Percentiles rank a stretch among this genome's conserved stretches.
Conservation (phyloP, 192 early-diverging fungal genomes). For the Phlyctochytrium planicorne region DNA sequence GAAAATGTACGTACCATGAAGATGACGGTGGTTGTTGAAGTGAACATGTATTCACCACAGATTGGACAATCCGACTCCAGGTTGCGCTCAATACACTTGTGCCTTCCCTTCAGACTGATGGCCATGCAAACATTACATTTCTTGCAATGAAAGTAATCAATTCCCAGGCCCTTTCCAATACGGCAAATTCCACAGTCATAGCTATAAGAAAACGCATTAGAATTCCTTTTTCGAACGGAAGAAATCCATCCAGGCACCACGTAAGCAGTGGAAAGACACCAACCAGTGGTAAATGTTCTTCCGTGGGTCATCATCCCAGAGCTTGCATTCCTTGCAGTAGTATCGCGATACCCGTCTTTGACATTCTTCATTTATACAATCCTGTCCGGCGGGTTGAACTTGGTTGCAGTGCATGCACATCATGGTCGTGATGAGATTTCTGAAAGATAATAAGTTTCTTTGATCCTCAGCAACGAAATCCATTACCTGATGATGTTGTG, state of each 20-base stretch:
- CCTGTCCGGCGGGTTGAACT: slow-evolving; percentile 78
- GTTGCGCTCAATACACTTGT: slow-evolving; percentile 90
- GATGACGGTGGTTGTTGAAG: slow-evolving; percentile 74
- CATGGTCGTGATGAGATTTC: slow-evolving; percentile 75
- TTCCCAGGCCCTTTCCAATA: slow-evolving; percentile 75
- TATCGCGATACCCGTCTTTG: slow-evolving; percentile 66
- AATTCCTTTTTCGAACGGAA: slow-evolving; percentile 5
- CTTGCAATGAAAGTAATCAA: slow-evolving; percentile 90
- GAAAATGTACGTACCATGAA: slow-evolving; percentile 75
- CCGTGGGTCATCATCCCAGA: slow-evolving; percentile 83
- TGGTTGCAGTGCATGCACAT: slow-evolving; percentile 90
- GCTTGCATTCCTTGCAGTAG: slow-evolving; percentile 88
- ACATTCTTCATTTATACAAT: slow-evolving; percentile 69
- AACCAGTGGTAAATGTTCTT: slow-evolving; percentile 92
- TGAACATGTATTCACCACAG: slow-evolving; percentile 95
- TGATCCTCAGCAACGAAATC: slow-evolving; percentile 38
- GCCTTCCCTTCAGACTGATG: slow-evolving; percentile 67
- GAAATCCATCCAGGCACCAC: neutral
- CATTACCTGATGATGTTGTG: slow-evolving; percentile 72
- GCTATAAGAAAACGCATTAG: slow-evolving; percentile 9
- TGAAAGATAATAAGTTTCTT: slow-evolving; percentile 28
- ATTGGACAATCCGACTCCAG: slow-evolving; percentile 94
- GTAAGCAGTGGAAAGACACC: neutral
- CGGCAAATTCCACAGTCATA: slow-evolving; percentile 91
- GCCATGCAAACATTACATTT: slow-evolving; percentile 92